These are phyloP conservation scores for Trichoderma oligosporum DNA, from an alignment of 2,329 filamentous ascomycete genomes.

Conservation along the genomic window DNA sequence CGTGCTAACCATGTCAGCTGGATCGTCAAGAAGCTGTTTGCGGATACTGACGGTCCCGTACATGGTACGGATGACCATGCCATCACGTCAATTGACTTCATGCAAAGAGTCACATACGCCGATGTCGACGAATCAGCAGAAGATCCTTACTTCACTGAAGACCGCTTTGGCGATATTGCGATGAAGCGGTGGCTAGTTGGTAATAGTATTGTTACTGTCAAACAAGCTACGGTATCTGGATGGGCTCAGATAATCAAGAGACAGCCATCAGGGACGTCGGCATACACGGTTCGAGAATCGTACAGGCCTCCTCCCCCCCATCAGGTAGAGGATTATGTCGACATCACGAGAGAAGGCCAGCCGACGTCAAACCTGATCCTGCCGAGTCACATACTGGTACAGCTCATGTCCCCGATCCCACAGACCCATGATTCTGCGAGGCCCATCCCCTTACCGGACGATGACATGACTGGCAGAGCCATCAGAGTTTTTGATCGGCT, in stretches of 20 bases:
- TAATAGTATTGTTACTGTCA: slow-evolving; percentile 69
- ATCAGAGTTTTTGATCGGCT: slow-evolving; percentile 81
- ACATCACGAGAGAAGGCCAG: slow-evolving; percentile 48
- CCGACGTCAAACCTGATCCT: slow-evolving; percentile 58
- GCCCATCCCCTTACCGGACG: slow-evolving; percentile 69
- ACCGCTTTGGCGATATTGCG: slow-evolving; percentile 61
- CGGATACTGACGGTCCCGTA: slow-evolving; percentile 64
- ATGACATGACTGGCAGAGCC: slow-evolving; percentile 67
- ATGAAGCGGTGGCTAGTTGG: slow-evolving; percentile 70
- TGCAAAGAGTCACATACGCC: slow-evolving; percentile 83
- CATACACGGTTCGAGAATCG: slow-evolving; percentile 57
- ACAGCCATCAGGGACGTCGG: slow-evolving; percentile 65
- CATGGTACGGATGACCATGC: slow-evolving; percentile 86
- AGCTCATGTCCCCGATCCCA: slow-evolving; percentile 61
- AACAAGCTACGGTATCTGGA: slow-evolving; percentile 63
- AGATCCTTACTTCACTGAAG: slow-evolving; percentile 61
- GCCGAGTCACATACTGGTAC: slow-evolving; percentile 70
- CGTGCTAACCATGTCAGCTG: slow-evolving; percentile 80
- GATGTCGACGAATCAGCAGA: slow-evolving; percentile 74
- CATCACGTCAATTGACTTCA: slow-evolving; percentile 88
- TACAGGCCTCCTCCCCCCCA: slow-evolving; percentile 56
- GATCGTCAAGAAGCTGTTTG: slow-evolving; percentile 85
- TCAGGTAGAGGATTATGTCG: slow-evolving; percentile 47
- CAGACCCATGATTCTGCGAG: slow-evolving; percentile 57
- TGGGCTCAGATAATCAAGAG: slow-evolving; percentile 69